Evolutionary conservation across 495 filamentous ascomycete genomes (phyloP), one percentile per base, ranked within the genome.

Genomic region (Penicillium paxilli): DNA sequence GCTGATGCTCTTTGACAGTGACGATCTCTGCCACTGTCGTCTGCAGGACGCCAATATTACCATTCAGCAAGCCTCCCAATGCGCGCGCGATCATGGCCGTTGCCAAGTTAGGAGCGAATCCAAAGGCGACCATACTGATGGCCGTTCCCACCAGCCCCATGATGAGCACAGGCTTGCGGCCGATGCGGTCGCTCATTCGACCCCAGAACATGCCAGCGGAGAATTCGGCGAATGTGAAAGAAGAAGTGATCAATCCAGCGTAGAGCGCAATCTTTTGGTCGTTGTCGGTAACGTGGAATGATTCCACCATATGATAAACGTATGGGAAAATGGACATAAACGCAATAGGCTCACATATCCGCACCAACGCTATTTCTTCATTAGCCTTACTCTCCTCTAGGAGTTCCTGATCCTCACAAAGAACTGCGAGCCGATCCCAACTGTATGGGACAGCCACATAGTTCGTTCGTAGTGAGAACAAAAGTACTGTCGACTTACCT

Each of bases 251-350:
- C 87, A 98, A 87, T 57, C 95, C 95, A 37, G 89, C 91, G 67
- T 97, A 99, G 48, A 96, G 78, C 17, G 92, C 87, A 60, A 97
- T 96, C 66, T 89, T 83, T 55, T 80, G 82, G 49, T 89, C 80
- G 62, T 90, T 86, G 53, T 87, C 68, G 40, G 91, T 89, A 69
- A 94, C 86, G 58, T 89, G 76, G 73, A 99, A 99, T 30, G 89
- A 90, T 60, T 89, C 80, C 44, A 98, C 89, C 94, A 99, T 99
- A 76, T 87, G 94, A 75, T 96, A 99, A 64, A 93, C 92, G 67
- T 99, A 99, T 3, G 94, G 95, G 66, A 99, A 98, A 60, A 99
- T 96, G 46, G 92, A 96, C 89, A 96, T 98, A 80, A 99, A 98
- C 9, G 94, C 95, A 69, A 99, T 96, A 42, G 94, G 94, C 71